Evolutionary conservation across 768 basidiomycete genomes (phyloP), one percentile per base, ranked within the genome.

Genomic region (Rhodosporidiobolus odoratus): DNA sequence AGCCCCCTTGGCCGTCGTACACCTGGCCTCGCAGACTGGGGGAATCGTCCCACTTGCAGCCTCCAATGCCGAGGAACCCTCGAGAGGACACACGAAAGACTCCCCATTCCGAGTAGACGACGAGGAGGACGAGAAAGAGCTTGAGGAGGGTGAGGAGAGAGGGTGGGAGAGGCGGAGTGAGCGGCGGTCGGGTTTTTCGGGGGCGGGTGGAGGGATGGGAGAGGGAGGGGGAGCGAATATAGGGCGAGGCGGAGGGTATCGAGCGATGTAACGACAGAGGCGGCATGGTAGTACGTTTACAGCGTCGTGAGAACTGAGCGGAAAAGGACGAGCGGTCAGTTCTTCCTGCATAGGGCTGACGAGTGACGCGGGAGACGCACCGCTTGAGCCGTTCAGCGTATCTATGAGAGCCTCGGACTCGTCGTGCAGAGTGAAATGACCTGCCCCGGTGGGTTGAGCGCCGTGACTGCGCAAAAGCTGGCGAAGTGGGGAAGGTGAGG

Each of bases 61-160:
- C 57, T 21, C 38, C 56, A 17, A 65, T 27, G 32, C 43, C n/a
- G 64, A 57, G 40, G 7, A 19, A 12, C 43, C 43, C 35, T 23
- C 69, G 17, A 73, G 80, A 17, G 76, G 72, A 19, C 75, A 77
- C 80, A 56, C 79, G 76, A 78, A 90, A 91, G 12, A 83, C 79
- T 8, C 82, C 83, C 56, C 86, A 78, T 77, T 95, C 92, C 75
- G 84, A 85, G 88, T 88, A 92, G 47, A 88, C 63, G 54, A 89
- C 82, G 50, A 85, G 75, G 13, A 86, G 68, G 30, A 88, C 78
- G 91, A 91, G 92, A 35, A 83, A 48, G 9, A 81, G 3, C 19
- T 57, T 45, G 25, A 73, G 56, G 54, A 32, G 13, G 54, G 12
- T 32, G 50, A 59, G 17, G 57, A 65, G 30, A 16, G 25, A 34